Base-by-base conservation (phyloP, 208 protist species). In the Crithidia fasciculata region DNA sequence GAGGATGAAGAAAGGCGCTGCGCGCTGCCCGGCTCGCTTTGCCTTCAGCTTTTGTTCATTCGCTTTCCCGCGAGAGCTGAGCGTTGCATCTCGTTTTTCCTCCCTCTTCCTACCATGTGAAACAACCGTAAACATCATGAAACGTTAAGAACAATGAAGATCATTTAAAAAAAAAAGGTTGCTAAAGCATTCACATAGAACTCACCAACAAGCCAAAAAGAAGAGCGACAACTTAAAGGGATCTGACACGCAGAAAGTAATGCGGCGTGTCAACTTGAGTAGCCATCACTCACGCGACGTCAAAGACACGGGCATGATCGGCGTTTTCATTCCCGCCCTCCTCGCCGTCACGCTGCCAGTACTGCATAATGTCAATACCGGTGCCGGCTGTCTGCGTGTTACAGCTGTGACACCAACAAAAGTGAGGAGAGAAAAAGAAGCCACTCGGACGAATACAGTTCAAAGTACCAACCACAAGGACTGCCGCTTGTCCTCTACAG, bases 321-420 rank as follows among this genome's bases (percentile, higher is more conserved):
- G 8, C 0, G 13, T 9, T 16, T n/a, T 40, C 7, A 43, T 45
- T 19, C 7, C 10, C 10, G 16, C 18, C 45, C 39, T 2, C 8
- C 6, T 39, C 4, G 39, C 50, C 63, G 50, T 58, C 40, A 37
- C 49, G 50, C 39, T 69, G 47, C 50, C 4, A 28, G 63, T 50
- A 69, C 36, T 66, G 60, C 60, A 40, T 66, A 41, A 16, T 54
- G 60, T 66, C 60, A 66, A 66, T 54, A 66, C 60, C 60, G 18
- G 60, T 45, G 45, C 19, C 9, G 7, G 54, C 52, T 54, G 45
- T 43, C 45, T 13, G 18, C n/a, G 45, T 68, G 54, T 56, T 12
- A 50, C 8, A 47, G 16, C 3, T 45, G 39, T 76, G 64, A 71
- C 19, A 71, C 40, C 36, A 59, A 69, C 44, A 72, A 66, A 2